Base-by-base conservation (phyloP, 768 basidiomycete genomes). In the Arthromyces matolae region DNA sequence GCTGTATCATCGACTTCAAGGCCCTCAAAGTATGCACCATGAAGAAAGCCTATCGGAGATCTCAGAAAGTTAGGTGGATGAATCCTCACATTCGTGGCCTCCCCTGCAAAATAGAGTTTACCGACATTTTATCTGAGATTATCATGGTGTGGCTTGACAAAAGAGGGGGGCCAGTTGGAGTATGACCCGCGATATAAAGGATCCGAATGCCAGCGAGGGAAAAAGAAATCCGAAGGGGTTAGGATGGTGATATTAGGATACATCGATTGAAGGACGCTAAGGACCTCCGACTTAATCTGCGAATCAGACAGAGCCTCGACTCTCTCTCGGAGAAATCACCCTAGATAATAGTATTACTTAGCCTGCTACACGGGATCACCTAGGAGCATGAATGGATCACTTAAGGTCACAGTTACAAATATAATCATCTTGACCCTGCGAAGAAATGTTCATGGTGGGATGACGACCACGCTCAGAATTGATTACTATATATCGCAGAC, bases 131-230 rank as follows among this genome's bases (percentile, higher is more conserved):
- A 78, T 47, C 77, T 71, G 38, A 84, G 55, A 55, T 84, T 82
- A 22, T 74, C 64, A n/a, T 79, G 70, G 43, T 83, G 79, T 8
- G 62, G 65, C 13, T 69, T 71, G 9, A 77, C 61, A 52, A 83
- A 84, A 3, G 79, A 72, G 0, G 85, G 71, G 0, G 83, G 84
- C 83, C 83, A 86, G 50, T 84, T 87, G 18, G 79, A 80, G 54
- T 82, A 87, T 3, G 81, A 79, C 4, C 81, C 81, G 18, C 81
- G 71, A 60, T 71, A 80, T 3, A 75, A 64, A 3, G 76, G 73
- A 56, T 85, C 71, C 10, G 62, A 60, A 37, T 69, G 54, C 86
- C 85, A 87, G 3, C 71, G 63, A 3, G 75, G 72, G 52, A 80
- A 75, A 57, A 71, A 71, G 60, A 87, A 79, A 24, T 73, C 79